Percentiles rank a stretch among this genome's conserved stretches.
Evolutionary conservation across 345 rosid genomes (phyloP).

Genomic region (Populus tremula): DNA sequence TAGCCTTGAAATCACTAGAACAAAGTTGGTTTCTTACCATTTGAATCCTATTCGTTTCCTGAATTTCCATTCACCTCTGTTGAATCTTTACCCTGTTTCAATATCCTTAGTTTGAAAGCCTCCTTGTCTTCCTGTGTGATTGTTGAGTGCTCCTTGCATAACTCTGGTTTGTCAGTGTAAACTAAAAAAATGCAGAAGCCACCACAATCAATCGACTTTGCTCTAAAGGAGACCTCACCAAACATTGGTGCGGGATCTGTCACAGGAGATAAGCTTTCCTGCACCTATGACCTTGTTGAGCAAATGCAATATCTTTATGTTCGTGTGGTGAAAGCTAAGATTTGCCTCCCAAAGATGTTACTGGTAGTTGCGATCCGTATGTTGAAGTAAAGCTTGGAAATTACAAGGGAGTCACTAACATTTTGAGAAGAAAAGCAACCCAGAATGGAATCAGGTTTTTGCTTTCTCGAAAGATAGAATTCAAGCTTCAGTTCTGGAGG

Average conservation of each 20-base stretch:
- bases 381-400: constrained; percentile 32
- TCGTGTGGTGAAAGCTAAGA: constrained; percentile 33
- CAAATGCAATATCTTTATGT: constrained; percentile 36
- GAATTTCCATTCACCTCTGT: not conserved
- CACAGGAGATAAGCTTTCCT: constrained; percentile 25
- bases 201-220: constrained; percentile 25
- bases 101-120: constrained; percentile 12
- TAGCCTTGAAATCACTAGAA: not conserved
- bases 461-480: constrained; percentile 33
- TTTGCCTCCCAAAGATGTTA: constrained; percentile 27
- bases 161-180: constrained; percentile 4
- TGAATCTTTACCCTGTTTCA: constrained; percentile 2
- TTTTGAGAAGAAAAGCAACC: constrained; percentile 31
- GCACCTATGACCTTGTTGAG: constrained; percentile 36
- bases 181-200: constrained; percentile 31
- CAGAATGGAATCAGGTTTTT: constrained; percentile 35
- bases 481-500: constrained; percentile 33
- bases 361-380: constrained; percentile 33
- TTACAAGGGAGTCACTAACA: constrained; percentile 33
- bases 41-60: not conserved
- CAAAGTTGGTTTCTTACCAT: not conserved
- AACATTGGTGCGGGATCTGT: constrained; percentile 31
- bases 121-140: not conserved
- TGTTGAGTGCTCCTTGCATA: not conserved
- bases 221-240: constrained; percentile 38